Base-by-base conservation (phyloP, 345 rosid species). In the Sonneratia caseolaris region DNA sequence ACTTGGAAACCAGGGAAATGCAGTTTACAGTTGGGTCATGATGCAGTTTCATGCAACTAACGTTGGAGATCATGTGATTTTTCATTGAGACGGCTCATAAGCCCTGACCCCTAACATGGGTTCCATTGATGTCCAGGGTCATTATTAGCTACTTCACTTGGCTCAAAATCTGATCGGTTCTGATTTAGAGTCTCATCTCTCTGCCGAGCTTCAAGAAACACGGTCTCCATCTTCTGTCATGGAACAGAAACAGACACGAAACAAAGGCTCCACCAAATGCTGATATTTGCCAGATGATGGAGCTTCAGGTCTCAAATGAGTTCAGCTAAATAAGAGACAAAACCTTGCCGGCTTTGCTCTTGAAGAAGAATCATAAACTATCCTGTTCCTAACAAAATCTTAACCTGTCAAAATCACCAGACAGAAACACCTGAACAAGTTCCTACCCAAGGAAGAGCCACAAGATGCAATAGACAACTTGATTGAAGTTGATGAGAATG, bases 341-440 rank as follows among this genome's bases (percentile, higher is more conserved):
- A 32, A 62, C 66, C 66, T 2, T 10, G 38, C 38, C 66, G 37
- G 66, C 38, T 62, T 11, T 13, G 38, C 66, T 9, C 37, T 62
- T 13, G 37, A 10, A 35, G 4, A 37, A 62, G 37, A 62, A 62
- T 24, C 66, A 10, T 1, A 7, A 62, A 62, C 66, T 62, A 35
- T 62, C 66, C 37, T 62, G 66, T 32, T 62, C 66, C 66, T 57
- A 8, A 27, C 66, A 62, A 19, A 62, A 24, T 35, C 64, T 57
- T 57, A 10, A 35, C 66, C 66, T 62, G 66, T 62, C 37, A 62
- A 27, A 35, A 62, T 62, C 66, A 62, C 66, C 66, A 11, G 66
- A 62, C 7, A 62, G 8, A 62, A 62, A 62, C 66, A 14, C 37
- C 38, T 27, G 32, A 62, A 27, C 66, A 62, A 62, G 8, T 27